Evolutionary conservation across 257 asterid genomes (phyloP), one percentile per base, ranked within the genome.

Genomic region (Fraxinus cuspidata): DNA sequence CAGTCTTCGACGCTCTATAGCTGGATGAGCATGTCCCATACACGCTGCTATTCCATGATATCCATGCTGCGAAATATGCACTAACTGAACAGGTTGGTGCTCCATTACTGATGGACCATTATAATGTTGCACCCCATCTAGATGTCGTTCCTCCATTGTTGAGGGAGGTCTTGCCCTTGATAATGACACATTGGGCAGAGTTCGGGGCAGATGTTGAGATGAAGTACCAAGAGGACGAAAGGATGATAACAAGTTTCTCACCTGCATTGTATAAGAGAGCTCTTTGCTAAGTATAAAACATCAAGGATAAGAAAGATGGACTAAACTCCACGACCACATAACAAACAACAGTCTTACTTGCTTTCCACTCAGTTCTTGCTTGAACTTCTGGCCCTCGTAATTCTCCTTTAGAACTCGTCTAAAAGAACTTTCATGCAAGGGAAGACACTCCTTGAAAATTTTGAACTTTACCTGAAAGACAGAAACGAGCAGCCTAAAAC

Each of bases 361-460:
- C 49, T 78, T 66, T 73, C 56, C 77, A 86, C 72, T 78, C 82
- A 93, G 95, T 84, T 93, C 94, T 80, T 86, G 98, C 44, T 88
- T 85, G 84, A 93, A 93, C 85, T 90, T 93, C 5, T 56, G 35
- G 70, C 91, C 93, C 68, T 60, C 74, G 76, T 91, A 88, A 74
- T 89, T 93, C 83, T 91, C 91, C 86, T 47, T 76, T 81, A 93
- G 86, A 69, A 88, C 80, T 23, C 75, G 75, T 80, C 78, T 90
- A 60, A 93, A 86, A 77, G 87, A 79, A 65, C 69, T 85, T 87
- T 93, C 98, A 7, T 78, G 89, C 74, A 91, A 47, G 69, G 98
- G 98, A 81, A 93, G 87, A 75, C 92, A 91, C 81, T 88, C 94
- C 82, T 82, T 91, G 81, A 82, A 87, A 77, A 89, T 90, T 74